Conservation (phyloP, 257 asterid species). For the Solanum boliviense region DNA sequence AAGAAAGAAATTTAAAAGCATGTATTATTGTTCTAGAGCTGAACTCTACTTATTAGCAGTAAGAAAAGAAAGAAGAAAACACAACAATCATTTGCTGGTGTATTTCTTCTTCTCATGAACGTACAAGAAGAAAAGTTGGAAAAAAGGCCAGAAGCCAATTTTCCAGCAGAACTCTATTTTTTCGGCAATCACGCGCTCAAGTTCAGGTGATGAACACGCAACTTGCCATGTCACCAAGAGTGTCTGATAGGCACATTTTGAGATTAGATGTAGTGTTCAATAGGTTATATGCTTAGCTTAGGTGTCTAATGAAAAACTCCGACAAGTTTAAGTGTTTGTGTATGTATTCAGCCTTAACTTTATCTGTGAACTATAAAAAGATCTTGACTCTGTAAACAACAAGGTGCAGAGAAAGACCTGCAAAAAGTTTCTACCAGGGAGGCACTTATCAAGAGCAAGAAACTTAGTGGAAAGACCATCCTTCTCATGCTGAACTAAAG, state of each 20-base stretch:
- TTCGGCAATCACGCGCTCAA: background rate
- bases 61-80: background rate
- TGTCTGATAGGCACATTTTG: background rate
- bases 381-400: background rate
- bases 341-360: background rate
- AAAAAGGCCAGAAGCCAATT: background rate
- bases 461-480: slow-evolving; percentile 44
- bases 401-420: slow-evolving; percentile 39
- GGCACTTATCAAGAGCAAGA: slow-evolving; percentile 45
- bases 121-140: background rate
- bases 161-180: background rate
- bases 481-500: slow-evolving; percentile 77
- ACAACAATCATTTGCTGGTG: background rate
- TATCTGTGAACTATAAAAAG: background rate
- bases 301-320: background rate
- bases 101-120: background rate
- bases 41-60: background rate
- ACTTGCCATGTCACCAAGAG: background rate
- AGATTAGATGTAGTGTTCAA: background rate
- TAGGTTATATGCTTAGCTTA: background rate
- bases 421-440: slow-evolving; percentile 44
- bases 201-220: background rate
- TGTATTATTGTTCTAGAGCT: background rate
- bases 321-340: background rate
- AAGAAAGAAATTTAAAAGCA: background rate